Evolutionary conservation across 1,284 basidiomycete species (phyloP), one percentile per base, ranked within the genome.

Genomic region (Puccinia polysora): DNA sequence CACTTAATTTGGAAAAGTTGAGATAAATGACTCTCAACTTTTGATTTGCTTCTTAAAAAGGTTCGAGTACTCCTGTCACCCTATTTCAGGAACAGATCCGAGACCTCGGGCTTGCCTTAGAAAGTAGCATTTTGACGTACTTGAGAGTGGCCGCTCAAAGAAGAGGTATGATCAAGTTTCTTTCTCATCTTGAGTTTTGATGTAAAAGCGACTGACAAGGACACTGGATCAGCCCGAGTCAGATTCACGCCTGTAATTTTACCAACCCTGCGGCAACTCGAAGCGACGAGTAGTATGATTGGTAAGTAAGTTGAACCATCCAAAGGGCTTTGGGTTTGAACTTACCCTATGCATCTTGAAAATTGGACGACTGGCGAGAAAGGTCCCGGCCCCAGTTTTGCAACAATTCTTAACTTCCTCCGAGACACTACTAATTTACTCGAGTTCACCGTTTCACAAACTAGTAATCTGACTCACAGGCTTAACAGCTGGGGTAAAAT

Each of bases 401-500:
- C 60, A 45, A 72, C 60, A n/a, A 58, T 65, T 30, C 32, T 72
- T 25, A 63, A 36, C 20, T 72, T 72, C 20, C 70, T 72, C 30
- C 25, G 52, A 30, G 70, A 72, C 45, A 47, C 60, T 18, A 58
- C 53, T 7, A 72, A 56, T 40, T 40, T 72, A 20, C 60, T 72
- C 18, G 70, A 72, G 52, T 58, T 58, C n/a, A 72, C 70, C 4
- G 40, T 65, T 34, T n/a, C 32, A 18, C 60, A 72, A 58, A 64
- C 70, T 18, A 20, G 38, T 6, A 50, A 40, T 28, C 52, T 72
- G 23, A 56, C 36, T 14, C 70, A 58, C 47, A 32, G 62, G 23
- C 43, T 72, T 15, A 72, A 58, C n/a, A 72, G 25, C 45, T 72
- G 70, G 70, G 59, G 58, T 32, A 72, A 58, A 45, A 72, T 72